Conservation (phyloP, 306 rosid genomes). For the Lablab purpureus region DNA sequence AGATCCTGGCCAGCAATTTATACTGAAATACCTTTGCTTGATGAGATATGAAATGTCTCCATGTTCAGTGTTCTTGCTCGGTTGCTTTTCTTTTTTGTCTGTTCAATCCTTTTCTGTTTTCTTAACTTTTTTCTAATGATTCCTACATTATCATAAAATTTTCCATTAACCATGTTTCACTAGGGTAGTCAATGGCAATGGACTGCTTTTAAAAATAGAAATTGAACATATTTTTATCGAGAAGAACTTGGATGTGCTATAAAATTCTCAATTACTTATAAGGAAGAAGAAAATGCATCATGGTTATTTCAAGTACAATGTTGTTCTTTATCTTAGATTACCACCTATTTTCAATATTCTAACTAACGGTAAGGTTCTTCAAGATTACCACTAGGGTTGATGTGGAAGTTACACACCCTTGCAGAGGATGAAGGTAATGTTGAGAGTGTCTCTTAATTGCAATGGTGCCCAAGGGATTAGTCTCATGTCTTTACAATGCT, state of each 20-base stretch:
- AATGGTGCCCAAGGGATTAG: neutral
- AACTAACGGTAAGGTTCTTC: neutral
- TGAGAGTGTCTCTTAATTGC: neutral
- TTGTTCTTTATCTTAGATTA: neutral
- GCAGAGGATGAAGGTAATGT: conserved; percentile 4
- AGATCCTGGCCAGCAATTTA: neutral
- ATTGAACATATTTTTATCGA: neutral
- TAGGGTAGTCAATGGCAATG: neutral
- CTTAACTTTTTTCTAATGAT: neutral
- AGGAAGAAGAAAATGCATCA: neutral
- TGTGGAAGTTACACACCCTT: neutral
- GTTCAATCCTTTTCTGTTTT: too few species aligned
- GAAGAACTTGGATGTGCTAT: neutral
- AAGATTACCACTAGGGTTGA: conserved; percentile 1
- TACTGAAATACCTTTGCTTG: neutral
- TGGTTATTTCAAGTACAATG: neutral
- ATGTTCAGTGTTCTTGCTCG: neutral
- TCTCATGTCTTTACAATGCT: too few species aligned
- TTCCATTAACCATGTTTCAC: neutral
- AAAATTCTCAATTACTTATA: neutral
- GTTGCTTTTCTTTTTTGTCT: neutral
- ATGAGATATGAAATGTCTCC: neutral
- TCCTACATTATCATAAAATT: conserved; percentile 12
- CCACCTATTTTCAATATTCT: neutral
- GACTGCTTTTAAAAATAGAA: neutral